These are phyloP conservation scores for Coniophora puteana DNA, from an alignment of 1,284 basidiomycete species.

Conservation along the genomic window DNA sequence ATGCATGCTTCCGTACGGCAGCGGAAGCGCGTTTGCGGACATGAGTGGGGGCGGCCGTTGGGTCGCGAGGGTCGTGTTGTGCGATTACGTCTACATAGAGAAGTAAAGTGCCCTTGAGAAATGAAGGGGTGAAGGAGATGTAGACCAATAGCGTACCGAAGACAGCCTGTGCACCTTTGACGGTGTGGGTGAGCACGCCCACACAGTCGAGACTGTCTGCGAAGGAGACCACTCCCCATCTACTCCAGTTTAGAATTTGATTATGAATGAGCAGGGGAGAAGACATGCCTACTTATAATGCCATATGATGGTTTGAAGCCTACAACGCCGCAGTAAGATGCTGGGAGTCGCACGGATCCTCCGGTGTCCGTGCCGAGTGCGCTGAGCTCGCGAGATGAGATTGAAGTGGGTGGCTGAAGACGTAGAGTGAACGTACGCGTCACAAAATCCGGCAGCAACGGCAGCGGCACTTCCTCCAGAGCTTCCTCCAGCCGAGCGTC, in stretches of 20 bases:
- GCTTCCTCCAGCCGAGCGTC: constrained; percentile 76
- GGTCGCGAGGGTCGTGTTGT: constrained; percentile 70
- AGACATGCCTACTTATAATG: constrained; percentile 72
- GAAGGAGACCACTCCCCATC: constrained; percentile 90
- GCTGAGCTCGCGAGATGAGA: constrained; percentile 38
- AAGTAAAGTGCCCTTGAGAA: not conserved
- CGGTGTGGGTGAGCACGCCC: constrained; percentile 69
- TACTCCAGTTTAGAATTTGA: constrained; percentile 27
- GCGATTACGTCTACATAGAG: constrained; percentile 54
- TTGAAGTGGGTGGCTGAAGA: not conserved
- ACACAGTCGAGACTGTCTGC: constrained; percentile 96
- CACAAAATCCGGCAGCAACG: constrained; percentile 74
- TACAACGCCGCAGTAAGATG: constrained; percentile 89
- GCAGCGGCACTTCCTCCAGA: constrained; percentile 85
- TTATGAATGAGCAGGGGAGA: not conserved
- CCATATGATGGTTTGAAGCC: constrained; percentile 97
- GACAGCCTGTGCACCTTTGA: constrained; percentile 47
- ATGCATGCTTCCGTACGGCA: constrained; percentile 13
- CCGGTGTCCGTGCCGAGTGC: constrained; percentile 95
- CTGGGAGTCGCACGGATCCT: constrained; percentile 90
- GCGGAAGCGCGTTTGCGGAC: constrained; percentile 31
- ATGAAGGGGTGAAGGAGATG: not conserved
- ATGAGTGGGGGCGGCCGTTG: constrained; percentile 60
- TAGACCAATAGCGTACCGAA: constrained; percentile 51
- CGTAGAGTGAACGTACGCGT: constrained; percentile 54